Evolutionary conservation across 257 asterid genomes (phyloP), one percentile per base, ranked within the genome.

Genomic region (Solanum bulbocastanum): DNA sequence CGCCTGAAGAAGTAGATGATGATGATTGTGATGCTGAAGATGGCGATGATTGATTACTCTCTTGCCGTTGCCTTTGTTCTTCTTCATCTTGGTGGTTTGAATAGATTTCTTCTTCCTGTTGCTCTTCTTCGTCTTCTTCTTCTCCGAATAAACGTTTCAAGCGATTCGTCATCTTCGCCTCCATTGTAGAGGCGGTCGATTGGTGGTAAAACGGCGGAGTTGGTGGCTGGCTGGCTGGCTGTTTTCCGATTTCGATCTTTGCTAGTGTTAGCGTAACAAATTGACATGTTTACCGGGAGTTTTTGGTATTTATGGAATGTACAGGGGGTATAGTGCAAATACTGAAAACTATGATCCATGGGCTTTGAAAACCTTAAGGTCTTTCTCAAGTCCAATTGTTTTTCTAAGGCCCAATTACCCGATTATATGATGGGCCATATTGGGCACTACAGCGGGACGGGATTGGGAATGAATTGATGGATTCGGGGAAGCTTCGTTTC

Each of bases 1-100:
- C 92, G 3, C 94, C 91, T 2, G 88, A 86, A 13, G 91, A 90
- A 40, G 98, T 89, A 4, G 98, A 93, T 49, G 93, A 89, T 30
- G 90, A 87, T 18, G 93, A 87, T n/a, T 62, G 71, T 13, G 93
- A 83, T 14, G 89, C 73, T 68, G 86, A 56, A 10, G 93, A 87
- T 15, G 90, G 87, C n/a, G 92, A 90, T 5, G 92, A 89, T 62
- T 44, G 58, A 79, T 79, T 20, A 79, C 56, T 27, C 0, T 88
- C 90, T 84, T 89, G 84, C 90, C 86, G 74, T 87, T 93, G 18
- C 90, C 89, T 84, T 0, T 92, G 89, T 4, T 85, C 66, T 74
- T 87, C 92, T 42, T 88, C 75, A 10, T 62, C 33, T 2, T 0
- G 32, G 71, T 62, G 91, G 90, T 83, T 91, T 81, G 62, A 71